phyloP scores from a whole-genome alignment of 1,284 basidiomycete species.

The Ustilago cynodontis region DNA sequence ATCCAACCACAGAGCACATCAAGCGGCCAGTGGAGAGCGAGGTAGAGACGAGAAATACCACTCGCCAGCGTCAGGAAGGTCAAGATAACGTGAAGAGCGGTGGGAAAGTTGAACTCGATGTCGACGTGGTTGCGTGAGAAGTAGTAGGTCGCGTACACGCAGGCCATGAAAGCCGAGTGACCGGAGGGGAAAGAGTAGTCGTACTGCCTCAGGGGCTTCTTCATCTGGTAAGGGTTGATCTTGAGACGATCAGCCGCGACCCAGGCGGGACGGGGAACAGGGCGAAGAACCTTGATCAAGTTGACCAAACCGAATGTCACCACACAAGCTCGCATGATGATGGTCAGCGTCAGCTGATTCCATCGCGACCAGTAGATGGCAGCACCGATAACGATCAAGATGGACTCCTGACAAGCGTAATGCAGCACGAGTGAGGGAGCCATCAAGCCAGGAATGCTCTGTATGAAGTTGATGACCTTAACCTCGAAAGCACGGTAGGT shows the following conservation, averaged over 20 bases:
- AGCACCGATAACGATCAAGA: slow-evolving; percentile 23
- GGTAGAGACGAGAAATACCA: slow-evolving; percentile 33
- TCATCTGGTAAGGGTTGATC: slow-evolving; percentile 26
- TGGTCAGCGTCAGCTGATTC: slow-evolving; percentile 28
- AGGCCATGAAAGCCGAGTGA: slow-evolving; percentile 34
- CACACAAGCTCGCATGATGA: slow-evolving; percentile 34
- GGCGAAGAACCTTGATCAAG: slow-evolving; percentile 26
- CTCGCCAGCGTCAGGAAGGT: slow-evolving; percentile 19
- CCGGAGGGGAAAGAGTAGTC: slow-evolving; percentile 32
- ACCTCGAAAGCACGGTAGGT: slow-evolving; percentile 30
- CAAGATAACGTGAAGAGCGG: slow-evolving; percentile 11
- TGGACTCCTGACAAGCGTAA: slow-evolving; percentile 23
- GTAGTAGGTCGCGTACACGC: slow-evolving; percentile 28
- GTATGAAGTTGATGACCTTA: slow-evolving; percentile 21
- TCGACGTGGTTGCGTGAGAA: slow-evolving; percentile 20
- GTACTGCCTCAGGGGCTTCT: slow-evolving; percentile 29
- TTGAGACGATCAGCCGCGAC: slow-evolving; percentile 28
- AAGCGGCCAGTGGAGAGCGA: slow-evolving; percentile 30
- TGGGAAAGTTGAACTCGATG: slow-evolving; percentile 18
- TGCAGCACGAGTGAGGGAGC: slow-evolving; percentile 23
- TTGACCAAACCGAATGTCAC: slow-evolving; percentile 27
- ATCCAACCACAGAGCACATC: slow-evolving; percentile 31
- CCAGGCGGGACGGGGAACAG: slow-evolving; percentile 34
- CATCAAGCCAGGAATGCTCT: slow-evolving; percentile 24
- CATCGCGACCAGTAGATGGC: slow-evolving; percentile 29